Percentiles rank a stretch among this genome's conserved stretches.
phyloP scores from a whole-genome alignment of 2,329 filamentous ascomycete species.

The Exophiala calicioides region DNA sequence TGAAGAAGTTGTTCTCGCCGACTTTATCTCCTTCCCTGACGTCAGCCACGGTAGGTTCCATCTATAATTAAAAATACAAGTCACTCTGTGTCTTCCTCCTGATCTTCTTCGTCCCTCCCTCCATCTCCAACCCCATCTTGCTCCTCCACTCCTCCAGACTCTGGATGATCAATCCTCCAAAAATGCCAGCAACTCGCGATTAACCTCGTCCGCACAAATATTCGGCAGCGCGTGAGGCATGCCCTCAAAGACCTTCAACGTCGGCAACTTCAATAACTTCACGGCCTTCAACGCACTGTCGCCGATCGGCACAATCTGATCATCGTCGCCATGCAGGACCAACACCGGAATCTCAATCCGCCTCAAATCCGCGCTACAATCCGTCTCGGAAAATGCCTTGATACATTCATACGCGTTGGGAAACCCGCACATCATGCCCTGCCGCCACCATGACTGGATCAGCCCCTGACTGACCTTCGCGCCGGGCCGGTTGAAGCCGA shows the following conservation, averaged over 20 bases:
- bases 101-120: too few species aligned
- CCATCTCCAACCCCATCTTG: too few species aligned
- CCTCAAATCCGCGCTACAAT: constrained; percentile 44
- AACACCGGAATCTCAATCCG: constrained; percentile 43
- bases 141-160: too few species aligned
- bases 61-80: too few species aligned
- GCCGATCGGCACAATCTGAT: constrained; percentile 37
- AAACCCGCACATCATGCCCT: constrained; percentile 44
- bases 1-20: too few species aligned
- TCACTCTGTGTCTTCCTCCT: too few species aligned
- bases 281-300: constrained; percentile 4
- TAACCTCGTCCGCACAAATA: constrained; percentile 6
- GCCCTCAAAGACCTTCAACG: constrained; percentile 1
- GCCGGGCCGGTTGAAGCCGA: constrained; percentile 38
- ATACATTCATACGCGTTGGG: constrained; percentile 44
- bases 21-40: too few species aligned
- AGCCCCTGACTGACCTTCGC: constrained; percentile 39
- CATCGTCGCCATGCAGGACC: constrained; percentile 43
- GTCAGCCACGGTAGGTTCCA: too few species aligned
- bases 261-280: constrained; percentile 7
- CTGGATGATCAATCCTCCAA: too few species aligned
- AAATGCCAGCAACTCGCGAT: constrained; percentile 8
- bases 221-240: constrained; percentile 10
- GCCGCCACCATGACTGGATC: constrained; percentile 43
- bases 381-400: constrained; percentile 45